phyloP scores from a whole-genome alignment of 345 rosid genomes.

The Toxicodendron radicans region DNA sequence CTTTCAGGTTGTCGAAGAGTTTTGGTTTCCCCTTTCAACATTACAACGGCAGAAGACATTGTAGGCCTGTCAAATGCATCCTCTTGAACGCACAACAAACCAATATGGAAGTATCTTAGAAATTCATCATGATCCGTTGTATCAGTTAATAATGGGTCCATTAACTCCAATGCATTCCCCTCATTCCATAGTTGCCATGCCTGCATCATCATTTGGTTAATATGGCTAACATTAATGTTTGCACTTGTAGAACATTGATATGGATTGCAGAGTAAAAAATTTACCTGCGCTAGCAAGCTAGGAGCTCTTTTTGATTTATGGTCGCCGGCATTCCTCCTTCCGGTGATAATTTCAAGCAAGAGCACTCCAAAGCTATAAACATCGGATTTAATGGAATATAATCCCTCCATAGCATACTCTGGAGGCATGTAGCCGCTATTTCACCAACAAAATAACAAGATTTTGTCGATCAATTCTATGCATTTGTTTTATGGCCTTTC shows the following conservation, averaged over 20 bases:
- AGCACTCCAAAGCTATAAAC: slow-evolving; percentile 61
- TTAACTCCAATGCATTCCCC: slow-evolving; percentile 39
- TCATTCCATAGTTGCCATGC: slow-evolving; percentile 65
- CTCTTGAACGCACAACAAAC: slow-evolving; percentile 39
- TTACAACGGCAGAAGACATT: slow-evolving; percentile 41
- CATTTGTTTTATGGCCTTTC: neutral
- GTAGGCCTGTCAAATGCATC: slow-evolving; percentile 54
- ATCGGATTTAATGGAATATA: slow-evolving; percentile 52
- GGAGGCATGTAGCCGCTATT: slow-evolving; percentile 64
- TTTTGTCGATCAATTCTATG: too few species aligned
- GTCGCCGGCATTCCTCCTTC: slow-evolving; percentile 35
- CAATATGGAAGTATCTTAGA: slow-evolving; percentile 50
- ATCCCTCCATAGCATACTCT: slow-evolving; percentile 48
- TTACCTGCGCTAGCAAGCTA: too few species aligned
- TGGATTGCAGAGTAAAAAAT: too few species aligned
- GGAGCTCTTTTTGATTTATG: neutral
- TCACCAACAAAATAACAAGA: neutral
- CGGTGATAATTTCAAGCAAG: slow-evolving; percentile 57
- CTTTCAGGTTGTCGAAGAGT: slow-evolving; percentile 35
- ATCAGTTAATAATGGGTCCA: slow-evolving; percentile 41
- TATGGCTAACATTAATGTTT: neutral
- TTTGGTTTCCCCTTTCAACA: slow-evolving; percentile 39
- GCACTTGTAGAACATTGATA: too few species aligned
- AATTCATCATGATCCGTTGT: slow-evolving; percentile 40
- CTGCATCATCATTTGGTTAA: slow-evolving; percentile 25